Base-by-base conservation (phyloP, 2,329 filamentous ascomycete genomes). In the Pezicula carpinea region DNA sequence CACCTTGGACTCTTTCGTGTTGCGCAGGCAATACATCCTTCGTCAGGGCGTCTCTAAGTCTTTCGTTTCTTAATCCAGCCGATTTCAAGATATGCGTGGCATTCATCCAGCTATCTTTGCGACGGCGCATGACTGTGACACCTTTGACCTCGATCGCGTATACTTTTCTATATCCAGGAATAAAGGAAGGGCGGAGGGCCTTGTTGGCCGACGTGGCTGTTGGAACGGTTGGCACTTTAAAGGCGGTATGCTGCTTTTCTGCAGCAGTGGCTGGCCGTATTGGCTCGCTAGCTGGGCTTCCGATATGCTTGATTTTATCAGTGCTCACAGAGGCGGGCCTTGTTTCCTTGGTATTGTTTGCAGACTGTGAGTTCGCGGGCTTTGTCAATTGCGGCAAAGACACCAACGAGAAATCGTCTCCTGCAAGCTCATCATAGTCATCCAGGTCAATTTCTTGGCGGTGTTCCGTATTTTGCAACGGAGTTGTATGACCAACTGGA, bases 391-490 rank as follows among this genome's bases (percentile, higher is more conserved):
- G 26, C 5, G 26, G 26, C 5, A 29, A 29, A 13, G 26, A 29
- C 26, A 11, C 26, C 6, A 14, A 14, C 22, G 17, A 11, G 22
- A 40, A 23, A 13, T 22, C n/a, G 15, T 23, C 38, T 13, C 19
- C 7, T 5, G 38, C 38, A 13, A 40, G 22, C 15, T 40, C 38
- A 40, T 40, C 38, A 14, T 26, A n/a, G 2, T 29, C 33, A 31
- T 32, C 21, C 23, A 39, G n/a, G 43, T 36, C 38, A 13, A 42
- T 19, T 5, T 48, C 47, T 17, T 46, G 39, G 10, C 55, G 47
- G 19, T 33, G 35, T 14, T 50, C 44, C n/a, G 55, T 32, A 31
- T 53, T 55, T 39, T 56, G 44, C 32, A 58, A 58, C 18, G 36
- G 50, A 8, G 46, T n/a, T 8, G 42, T 21, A 6, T 42, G 29